Evolutionary conservation across 2,329 filamentous ascomycete genomes (phyloP).

Genomic region (Fusarium tupiense): DNA sequence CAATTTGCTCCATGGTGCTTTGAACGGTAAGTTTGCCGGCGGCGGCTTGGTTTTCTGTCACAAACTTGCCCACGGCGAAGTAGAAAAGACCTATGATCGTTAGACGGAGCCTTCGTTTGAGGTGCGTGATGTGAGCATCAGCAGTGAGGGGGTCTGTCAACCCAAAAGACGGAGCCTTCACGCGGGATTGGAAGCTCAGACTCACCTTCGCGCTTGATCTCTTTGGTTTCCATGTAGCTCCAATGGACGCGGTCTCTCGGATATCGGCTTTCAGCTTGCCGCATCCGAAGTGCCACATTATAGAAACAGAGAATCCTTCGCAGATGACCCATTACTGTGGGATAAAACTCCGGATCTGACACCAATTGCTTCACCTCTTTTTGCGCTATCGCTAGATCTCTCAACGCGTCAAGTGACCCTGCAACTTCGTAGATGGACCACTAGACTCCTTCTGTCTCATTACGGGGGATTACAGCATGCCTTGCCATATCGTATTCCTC

Average conservation of each 20-base stretch:
- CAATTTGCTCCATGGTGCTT: not conserved
- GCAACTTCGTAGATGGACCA: not conserved
- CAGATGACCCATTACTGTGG: not conserved
- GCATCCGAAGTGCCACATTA: rapidly evolving
- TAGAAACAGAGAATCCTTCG: not conserved
- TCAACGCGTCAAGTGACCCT: not conserved
- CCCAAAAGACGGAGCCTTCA: not conserved
- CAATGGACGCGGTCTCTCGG: not conserved
- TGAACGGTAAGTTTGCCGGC: not conserved
- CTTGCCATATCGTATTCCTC: not conserved
- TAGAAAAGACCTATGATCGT: not conserved
- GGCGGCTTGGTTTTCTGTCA: not conserved
- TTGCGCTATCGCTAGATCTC: not conserved
- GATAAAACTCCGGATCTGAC: not conserved
- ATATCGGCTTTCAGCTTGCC: not conserved
- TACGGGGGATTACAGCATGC: not conserved
- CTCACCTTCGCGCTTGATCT: not conserved
- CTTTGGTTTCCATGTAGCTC: not conserved
- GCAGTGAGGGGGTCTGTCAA: too few relatives aligned
- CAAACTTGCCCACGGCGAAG: not conserved
- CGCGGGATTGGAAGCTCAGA: rapidly evolving
- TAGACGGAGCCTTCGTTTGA: not conserved
- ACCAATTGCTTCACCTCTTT: not conserved
- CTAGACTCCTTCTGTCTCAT: not conserved
- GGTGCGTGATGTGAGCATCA: too few relatives aligned